These are phyloP conservation scores for Aureobasidium namibiae DNA, from an alignment of 2,329 filamentous ascomycete genomes.

Conservation along the genomic window DNA sequence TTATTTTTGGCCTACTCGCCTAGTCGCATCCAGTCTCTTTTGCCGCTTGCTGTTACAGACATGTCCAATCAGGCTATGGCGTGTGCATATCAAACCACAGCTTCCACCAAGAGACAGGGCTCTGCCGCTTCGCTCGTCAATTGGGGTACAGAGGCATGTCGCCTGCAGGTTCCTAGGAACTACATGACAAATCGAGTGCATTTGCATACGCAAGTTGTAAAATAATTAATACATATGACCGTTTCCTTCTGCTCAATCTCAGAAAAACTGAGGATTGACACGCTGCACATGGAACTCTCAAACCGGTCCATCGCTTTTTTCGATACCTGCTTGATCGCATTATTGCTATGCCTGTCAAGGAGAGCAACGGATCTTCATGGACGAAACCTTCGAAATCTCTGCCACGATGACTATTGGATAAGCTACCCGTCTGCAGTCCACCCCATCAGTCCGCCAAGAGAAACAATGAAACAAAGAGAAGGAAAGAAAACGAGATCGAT, in stretches of 20 bases:
- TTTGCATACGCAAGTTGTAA: not conserved
- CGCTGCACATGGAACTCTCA: not conserved
- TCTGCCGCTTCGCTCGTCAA: not conserved
- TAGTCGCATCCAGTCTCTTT: not conserved
- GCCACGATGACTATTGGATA: not conserved
- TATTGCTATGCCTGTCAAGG: not conserved
- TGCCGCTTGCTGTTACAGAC: not conserved
- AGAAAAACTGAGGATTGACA: not conserved
- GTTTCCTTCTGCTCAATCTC: not conserved
- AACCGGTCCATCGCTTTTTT: not conserved
- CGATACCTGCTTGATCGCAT: not conserved
- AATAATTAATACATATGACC: conserved; percentile 8
- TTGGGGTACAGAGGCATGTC: not conserved
- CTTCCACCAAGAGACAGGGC: not conserved
- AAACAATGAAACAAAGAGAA: not conserved
- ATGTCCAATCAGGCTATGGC: not conserved
- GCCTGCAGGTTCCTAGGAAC: not conserved
- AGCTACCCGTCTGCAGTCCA: not conserved
- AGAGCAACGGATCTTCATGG: not conserved
- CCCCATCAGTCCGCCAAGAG: not conserved
- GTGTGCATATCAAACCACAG: not conserved
- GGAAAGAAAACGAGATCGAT: not conserved
- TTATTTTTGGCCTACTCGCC: conserved; percentile 1
- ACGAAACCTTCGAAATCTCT: not conserved
- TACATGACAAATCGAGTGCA: not conserved